phyloP scores from a whole-genome alignment of 306 rosid genomes.

The Rubus idaeus region DNA sequence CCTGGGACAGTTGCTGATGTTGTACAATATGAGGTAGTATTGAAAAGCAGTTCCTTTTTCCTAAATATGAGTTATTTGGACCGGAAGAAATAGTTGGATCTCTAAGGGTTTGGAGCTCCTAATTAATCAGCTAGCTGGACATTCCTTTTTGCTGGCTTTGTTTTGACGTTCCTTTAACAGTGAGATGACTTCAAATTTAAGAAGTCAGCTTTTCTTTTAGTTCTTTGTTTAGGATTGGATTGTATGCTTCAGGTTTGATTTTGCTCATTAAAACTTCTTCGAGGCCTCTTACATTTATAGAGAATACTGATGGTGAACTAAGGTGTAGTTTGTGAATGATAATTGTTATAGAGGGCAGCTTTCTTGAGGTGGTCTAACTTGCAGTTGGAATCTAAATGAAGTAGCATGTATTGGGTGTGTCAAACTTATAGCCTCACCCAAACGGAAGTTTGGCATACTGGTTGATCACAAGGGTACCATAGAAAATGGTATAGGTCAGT shows the following conservation, averaged over 20 bases:
- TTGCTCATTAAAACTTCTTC: neutral
- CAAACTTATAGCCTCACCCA: neutral
- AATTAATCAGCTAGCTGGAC: slow-evolving; percentile 1
- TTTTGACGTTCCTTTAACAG: neutral
- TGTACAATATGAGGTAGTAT: neutral
- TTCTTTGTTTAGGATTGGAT: neutral
- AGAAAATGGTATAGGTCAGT: neutral
- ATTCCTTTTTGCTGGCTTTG: neutral
- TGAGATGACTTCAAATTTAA: neutral
- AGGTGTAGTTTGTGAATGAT: neutral
- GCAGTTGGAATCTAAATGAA: neutral
- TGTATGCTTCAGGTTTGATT: neutral
- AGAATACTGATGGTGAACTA: neutral
- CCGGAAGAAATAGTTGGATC: neutral
- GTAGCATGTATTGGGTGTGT: neutral
- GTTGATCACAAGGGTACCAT: neutral
- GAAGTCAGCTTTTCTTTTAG: neutral
- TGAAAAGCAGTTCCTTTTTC: neutral
- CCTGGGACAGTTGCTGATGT: neutral
- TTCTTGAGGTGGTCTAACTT: neutral
- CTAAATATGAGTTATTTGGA: neutral
- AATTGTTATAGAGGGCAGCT: neutral
- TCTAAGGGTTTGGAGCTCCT: neutral
- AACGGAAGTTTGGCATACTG: neutral
- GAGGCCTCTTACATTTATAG: neutral